Evolutionary conservation across 1,284 basidiomycete species (phyloP).

Genomic region (Ustilago trichophora): DNA sequence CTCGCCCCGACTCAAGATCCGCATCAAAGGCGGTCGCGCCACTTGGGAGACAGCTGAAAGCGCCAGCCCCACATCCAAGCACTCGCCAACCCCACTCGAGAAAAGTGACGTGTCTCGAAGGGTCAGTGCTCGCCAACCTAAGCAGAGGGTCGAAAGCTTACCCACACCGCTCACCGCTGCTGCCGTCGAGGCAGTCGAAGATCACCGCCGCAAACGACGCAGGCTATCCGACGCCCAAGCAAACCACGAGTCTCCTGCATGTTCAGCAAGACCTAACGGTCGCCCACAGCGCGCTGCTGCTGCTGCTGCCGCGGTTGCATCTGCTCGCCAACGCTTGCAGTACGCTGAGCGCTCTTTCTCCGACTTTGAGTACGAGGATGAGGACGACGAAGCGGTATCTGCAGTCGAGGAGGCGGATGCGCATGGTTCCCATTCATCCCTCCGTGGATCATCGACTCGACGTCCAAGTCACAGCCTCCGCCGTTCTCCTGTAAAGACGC

Average conservation of each 20-base stretch:
- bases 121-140: constrained; percentile 28
- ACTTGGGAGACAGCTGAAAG: constrained; percentile 29
- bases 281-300: constrained; percentile 31
- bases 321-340: constrained; percentile 16
- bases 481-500: constrained; percentile 5
- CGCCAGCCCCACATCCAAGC: constrained; percentile 10
- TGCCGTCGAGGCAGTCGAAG: constrained; percentile 19
- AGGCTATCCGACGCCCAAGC: constrained; percentile 7
- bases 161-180: constrained; percentile 27
- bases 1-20: constrained; percentile 39
- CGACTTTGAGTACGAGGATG: constrained; percentile 26
- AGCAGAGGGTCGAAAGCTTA: constrained; percentile 28
- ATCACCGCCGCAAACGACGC: constrained; percentile 20
- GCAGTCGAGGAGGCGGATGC: constrained; percentile 10
- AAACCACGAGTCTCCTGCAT: constrained; percentile 1
- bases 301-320: constrained; percentile 19
- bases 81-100: background rate
- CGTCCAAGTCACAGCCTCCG: constrained; percentile 10
- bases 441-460: background rate
- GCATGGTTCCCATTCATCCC: background rate
- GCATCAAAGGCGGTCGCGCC: constrained; percentile 29
- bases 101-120: constrained; percentile 8
- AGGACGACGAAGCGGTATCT: constrained; percentile 29
- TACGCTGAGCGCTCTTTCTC: constrained; percentile 32
- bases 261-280: constrained; percentile 1